Conservation (phyloP, 768 basidiomycete species). For the Kockovaella imperatae region DNA sequence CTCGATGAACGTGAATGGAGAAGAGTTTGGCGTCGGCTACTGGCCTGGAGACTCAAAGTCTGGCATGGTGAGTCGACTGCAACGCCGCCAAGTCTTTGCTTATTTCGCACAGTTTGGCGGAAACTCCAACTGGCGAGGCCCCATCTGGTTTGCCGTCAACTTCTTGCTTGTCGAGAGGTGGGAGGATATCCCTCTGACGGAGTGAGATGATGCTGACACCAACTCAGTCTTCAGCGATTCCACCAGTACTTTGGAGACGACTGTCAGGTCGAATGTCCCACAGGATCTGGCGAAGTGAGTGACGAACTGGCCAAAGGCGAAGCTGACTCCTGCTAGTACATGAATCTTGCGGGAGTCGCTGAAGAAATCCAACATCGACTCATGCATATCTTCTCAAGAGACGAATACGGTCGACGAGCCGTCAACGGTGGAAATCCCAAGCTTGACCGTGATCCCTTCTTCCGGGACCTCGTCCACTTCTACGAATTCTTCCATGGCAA, state of each 20-base stretch:
- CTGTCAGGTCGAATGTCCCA: constrained; percentile 88
- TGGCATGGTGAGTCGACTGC: constrained; percentile 57
- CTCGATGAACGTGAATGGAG: constrained; percentile 88
- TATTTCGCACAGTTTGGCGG: constrained; percentile 44
- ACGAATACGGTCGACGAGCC: constrained; percentile 74
- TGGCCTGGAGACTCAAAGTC: constrained; percentile 97
- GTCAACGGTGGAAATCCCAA: constrained; percentile 83
- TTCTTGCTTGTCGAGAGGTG: constrained; percentile 81
- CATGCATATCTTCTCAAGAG: constrained; percentile 95
- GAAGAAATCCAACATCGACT: constrained; percentile 99
- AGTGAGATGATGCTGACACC: background rate
- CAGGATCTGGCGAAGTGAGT: constrained; percentile 73
- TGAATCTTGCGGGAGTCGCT: constrained; percentile 87
- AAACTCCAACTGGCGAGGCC: constrained; percentile 96
- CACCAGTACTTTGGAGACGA: constrained; percentile 89
- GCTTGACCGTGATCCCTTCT: constrained; percentile 85
- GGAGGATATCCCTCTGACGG: background rate
- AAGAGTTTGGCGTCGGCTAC: constrained; percentile 84
- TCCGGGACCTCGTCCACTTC: constrained; percentile 94
- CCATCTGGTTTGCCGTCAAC: constrained; percentile 87
- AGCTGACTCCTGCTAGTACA: constrained; percentile 49
- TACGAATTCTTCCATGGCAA: constrained; percentile 98
- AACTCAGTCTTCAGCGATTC: constrained; percentile 73
- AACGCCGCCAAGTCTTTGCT: constrained; percentile 3
- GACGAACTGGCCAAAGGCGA: background rate